Percentiles rank a stretch among this genome's conserved stretches.
Conservation (phyloP, 805 yeast genomes). For the Saccharomycopsis sp. region DNA sequence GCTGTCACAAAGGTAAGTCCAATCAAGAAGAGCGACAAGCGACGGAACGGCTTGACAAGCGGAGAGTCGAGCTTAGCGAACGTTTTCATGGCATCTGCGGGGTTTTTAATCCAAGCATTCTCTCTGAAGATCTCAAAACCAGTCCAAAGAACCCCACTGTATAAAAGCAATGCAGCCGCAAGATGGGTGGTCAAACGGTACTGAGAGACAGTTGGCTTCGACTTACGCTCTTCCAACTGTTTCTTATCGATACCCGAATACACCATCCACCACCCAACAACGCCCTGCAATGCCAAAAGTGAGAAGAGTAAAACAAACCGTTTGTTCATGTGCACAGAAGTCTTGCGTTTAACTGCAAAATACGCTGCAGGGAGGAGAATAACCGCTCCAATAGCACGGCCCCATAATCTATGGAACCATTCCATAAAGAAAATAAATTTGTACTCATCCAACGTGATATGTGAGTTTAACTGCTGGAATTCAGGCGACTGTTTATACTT, state of each 20-base stretch:
- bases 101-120: conserved; percentile 58
- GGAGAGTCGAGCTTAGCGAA: conserved; percentile 60
- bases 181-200: conserved; percentile 90
- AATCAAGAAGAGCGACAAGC: conserved; percentile 48
- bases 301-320: conserved; percentile 68
- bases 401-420: conserved; percentile 93
- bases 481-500: conserved; percentile 87
- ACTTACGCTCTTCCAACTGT: conserved; percentile 66
- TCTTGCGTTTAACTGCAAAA: conserved; percentile 59
- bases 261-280: conserved; percentile 99
- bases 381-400: conserved; percentile 80
- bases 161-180: conserved; percentile 85
- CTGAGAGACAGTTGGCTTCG: conserved; percentile 97
- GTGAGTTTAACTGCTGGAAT: conserved; percentile 80
- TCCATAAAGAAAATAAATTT: conserved; percentile 95
- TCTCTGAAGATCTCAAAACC: conserved; percentile 81
- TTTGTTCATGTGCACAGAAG: conserved; percentile 60
- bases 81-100: conserved; percentile 46
- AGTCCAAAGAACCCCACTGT: conserved; percentile 84
- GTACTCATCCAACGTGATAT: conserved; percentile 85
- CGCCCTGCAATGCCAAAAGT: conserved; percentile 87
- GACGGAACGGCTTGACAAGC: conserved; percentile 50
- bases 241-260: conserved; percentile 85
- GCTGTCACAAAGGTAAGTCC: conserved; percentile 80
- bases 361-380: conserved; percentile 82